These are phyloP conservation scores for Eragrostis nindensis DNA, from an alignment of 176 grass and related monocot genomes.

Conservation along the genomic window DNA sequence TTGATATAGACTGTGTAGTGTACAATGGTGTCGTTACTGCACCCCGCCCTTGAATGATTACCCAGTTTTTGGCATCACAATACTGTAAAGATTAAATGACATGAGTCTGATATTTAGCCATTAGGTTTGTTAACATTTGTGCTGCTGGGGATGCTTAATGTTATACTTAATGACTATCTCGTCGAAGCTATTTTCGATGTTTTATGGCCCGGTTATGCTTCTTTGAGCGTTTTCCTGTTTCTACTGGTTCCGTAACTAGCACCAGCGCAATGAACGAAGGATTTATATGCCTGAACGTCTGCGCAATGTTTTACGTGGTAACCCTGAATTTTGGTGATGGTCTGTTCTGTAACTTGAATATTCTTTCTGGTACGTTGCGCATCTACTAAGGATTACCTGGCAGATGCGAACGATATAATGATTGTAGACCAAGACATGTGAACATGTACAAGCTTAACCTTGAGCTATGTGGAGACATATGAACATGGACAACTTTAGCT, in stretches of 20 bases:
- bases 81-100: constrained; percentile 41
- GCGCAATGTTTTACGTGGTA: not conserved
- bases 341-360: not conserved
- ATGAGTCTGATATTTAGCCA: constrained; percentile 12
- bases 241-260: not conserved
- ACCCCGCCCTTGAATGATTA: constrained; percentile 18
- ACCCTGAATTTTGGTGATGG: not conserved
- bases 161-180: not conserved
- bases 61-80: constrained; percentile 24
- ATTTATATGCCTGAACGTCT: not conserved
- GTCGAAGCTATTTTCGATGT: constrained; percentile 9
- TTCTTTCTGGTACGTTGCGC: not conserved
- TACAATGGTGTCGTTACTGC: constrained; percentile 11
- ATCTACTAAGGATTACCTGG: not conserved
- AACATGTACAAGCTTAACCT: constrained; percentile 2
- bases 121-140: constrained; percentile 21
- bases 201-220: not conserved
- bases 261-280: not conserved
- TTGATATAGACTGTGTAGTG: constrained; percentile 31
- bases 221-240: not conserved
- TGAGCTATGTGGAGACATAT: not conserved
- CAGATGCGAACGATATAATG: not conserved
- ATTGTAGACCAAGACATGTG: not conserved
- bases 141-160: not conserved
- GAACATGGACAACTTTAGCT: not conserved